phyloP scores from a whole-genome alignment of 108 stramenopile species.

The Discostella stelligeroides region DNA sequence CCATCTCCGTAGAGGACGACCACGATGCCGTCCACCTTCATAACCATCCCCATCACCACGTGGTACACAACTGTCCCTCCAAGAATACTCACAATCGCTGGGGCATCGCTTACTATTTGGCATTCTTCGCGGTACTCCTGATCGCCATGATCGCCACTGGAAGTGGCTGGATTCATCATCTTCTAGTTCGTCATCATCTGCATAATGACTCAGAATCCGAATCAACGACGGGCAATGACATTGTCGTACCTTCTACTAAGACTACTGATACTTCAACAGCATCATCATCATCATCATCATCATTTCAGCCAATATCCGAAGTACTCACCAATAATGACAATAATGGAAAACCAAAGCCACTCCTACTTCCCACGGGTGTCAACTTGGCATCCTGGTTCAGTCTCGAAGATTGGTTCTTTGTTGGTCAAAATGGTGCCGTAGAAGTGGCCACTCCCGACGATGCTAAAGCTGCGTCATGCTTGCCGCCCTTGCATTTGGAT shows the following conservation, averaged over 20 bases:
- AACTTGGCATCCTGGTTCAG: constrained; percentile 77
- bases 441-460: constrained; percentile 73
- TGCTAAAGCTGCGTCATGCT: constrained; percentile 53
- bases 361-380: constrained; percentile 65
- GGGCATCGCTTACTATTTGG: no score
- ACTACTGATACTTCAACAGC: not conserved
- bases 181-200: no score
- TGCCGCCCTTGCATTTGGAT: constrained; percentile 67
- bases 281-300: not conserved
- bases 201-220: no score
- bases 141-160: no score
- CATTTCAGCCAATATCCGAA: not conserved
- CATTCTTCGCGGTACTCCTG: no score
- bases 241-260: no score
- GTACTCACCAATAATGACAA: not conserved
- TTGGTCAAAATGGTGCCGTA: constrained; percentile 59
- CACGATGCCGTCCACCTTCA: not conserved
- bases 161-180: no score
- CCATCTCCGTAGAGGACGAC: constrained; percentile 21
- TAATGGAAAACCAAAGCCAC: not conserved
- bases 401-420: constrained; percentile 86
- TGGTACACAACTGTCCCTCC: not conserved
- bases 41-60: not conserved
- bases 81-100: not conserved
- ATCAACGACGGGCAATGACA: no score